phyloP scores from a whole-genome alignment of 1,284 basidiomycete species.

The Porodaedalea pini region DNA sequence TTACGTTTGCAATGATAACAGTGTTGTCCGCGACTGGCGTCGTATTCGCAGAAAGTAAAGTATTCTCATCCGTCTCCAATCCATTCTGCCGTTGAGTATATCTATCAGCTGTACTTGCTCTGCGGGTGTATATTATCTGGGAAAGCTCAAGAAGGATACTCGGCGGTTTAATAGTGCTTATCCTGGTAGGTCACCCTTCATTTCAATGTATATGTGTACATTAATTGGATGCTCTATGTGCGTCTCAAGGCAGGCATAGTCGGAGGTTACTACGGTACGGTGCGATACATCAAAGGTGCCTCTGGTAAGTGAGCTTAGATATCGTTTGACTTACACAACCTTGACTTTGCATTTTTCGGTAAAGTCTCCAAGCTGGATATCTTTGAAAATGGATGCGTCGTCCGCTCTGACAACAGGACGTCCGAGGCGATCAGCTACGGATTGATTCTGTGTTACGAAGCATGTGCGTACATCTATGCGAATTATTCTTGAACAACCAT shows the following conservation, averaged over 20 bases:
- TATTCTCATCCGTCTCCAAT: neutral
- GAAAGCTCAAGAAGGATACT: constrained; percentile 3
- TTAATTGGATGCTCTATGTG: neutral
- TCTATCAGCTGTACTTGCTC: neutral
- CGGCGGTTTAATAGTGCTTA: neutral
- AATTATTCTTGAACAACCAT: neutral
- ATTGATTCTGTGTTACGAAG: constrained; percentile 5
- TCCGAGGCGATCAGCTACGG: constrained; percentile 11
- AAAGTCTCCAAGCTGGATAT: neutral
- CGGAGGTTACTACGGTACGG: constrained; percentile 7
- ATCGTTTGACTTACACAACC: neutral
- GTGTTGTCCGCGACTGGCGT: constrained; percentile 6
- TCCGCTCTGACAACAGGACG: neutral
- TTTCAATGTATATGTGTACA: neutral
- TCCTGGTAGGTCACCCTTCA: neutral
- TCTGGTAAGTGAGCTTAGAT: neutral
- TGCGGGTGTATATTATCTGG: constrained; percentile 13
- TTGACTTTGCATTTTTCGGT: neutral
- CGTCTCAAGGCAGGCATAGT: neutral
- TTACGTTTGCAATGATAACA: neutral
- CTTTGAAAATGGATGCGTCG: neutral
- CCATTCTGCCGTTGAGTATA: neutral
- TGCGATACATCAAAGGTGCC: neutral
- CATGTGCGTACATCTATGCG: neutral
- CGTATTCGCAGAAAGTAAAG: constrained; percentile 7